Conservation (phyloP, 2,329 filamentous ascomycete species). For the Arthrobotrys pseudoclavata region DNA sequence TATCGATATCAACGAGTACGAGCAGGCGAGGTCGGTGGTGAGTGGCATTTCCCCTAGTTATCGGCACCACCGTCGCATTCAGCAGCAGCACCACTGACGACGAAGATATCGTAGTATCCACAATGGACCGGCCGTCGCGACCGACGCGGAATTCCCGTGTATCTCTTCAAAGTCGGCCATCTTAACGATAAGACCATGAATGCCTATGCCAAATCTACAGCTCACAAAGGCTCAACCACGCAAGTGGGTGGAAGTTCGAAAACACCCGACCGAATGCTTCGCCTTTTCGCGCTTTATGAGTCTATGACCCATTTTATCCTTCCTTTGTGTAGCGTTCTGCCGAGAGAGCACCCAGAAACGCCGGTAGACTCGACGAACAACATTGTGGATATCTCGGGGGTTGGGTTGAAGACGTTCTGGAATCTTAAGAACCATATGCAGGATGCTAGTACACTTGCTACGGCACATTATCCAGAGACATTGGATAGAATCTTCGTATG, state of each 20-base stretch:
- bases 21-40: slow-evolving; percentile 82
- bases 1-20: slow-evolving; percentile 87
- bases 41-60: slow-evolving; percentile 62
- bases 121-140: slow-evolving; percentile 95
- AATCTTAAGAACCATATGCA: slow-evolving; percentile 95
- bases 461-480: slow-evolving; percentile 94
- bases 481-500: slow-evolving; percentile 80
- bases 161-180: slow-evolving; percentile 87
- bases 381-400: slow-evolving; percentile 90
- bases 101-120: slow-evolving; percentile 75
- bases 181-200: slow-evolving; percentile 85
- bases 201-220: slow-evolving; percentile 78
- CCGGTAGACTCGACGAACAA: slow-evolving; percentile 94
- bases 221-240: slow-evolving; percentile 68
- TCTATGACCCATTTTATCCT: slow-evolving; percentile 89
- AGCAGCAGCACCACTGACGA: slow-evolving; percentile 17
- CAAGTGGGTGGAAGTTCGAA: slow-evolving; percentile 75
- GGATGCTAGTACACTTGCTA: slow-evolving; percentile 86
- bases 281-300: slow-evolving; percentile 93
- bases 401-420: slow-evolving; percentile 95
- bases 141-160: slow-evolving; percentile 89
- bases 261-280: slow-evolving; percentile 77
- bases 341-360: slow-evolving; percentile 70
- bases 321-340: slow-evolving; percentile 84
- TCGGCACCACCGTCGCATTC: not conserved